phyloP scores from a whole-genome alignment of 1,284 basidiomycete genomes.

The Microbotryomycetes sp. region DNA sequence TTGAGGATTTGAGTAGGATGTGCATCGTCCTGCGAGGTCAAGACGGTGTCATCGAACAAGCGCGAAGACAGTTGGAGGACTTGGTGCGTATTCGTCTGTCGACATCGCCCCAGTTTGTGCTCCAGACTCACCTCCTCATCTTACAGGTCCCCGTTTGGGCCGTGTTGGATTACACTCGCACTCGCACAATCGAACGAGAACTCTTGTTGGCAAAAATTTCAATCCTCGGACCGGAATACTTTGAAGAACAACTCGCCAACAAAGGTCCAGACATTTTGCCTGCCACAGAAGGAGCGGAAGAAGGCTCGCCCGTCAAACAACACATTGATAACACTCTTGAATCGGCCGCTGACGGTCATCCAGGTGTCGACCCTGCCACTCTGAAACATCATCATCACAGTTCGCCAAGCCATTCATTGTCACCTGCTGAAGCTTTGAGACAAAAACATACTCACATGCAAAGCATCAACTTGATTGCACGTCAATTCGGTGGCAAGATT shows the following conservation, averaged over 20 bases:
- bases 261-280: constrained; percentile 35
- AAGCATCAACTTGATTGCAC: constrained; percentile 73
- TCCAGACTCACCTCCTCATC: constrained; percentile 11
- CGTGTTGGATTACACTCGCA: constrained; percentile 87
- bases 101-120: constrained; percentile 15
- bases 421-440: constrained; percentile 66
- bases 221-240: constrained; percentile 94
- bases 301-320: constrained; percentile 31
- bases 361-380: constrained; percentile 54
- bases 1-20: constrained; percentile 95
- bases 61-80: constrained; percentile 85
- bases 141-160: constrained; percentile 91
- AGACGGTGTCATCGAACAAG: constrained; percentile 97
- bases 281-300: constrained; percentile 35
- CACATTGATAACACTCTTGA: constrained; percentile 28
- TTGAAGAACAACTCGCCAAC: constrained; percentile 68
- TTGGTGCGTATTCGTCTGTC: constrained; percentile 54
- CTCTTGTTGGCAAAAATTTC: constrained; percentile 86
- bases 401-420: not conserved
- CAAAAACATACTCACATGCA: constrained; percentile 84
- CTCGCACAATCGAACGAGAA: constrained; percentile 78
- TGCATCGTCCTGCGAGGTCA: constrained; percentile 95
- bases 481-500: constrained; percentile 86
- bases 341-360: constrained; percentile 23
- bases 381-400: constrained; percentile 44